Base-by-base conservation (phyloP, 139 green algal species). In the Protoeuglena noctilucae region DNA sequence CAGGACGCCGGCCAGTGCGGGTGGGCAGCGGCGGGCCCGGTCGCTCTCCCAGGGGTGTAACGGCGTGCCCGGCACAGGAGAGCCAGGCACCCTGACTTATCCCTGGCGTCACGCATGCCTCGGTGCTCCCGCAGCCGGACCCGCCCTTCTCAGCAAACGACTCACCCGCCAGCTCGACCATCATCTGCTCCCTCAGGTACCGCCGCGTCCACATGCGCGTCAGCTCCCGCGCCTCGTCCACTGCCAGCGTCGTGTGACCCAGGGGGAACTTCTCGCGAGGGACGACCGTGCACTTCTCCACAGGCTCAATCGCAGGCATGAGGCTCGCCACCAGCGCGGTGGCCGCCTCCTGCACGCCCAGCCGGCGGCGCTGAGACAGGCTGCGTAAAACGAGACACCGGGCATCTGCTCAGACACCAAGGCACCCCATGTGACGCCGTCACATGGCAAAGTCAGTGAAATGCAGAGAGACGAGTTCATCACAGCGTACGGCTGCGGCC, bases 281-380 rank as follows among this genome's bases (percentile, higher is more conserved):
- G 50, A 74, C 48, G 46, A 91, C 87, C 28, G 76, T 93, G 4
- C 77, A 70, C 45, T 73, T 69, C 23, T 76, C 63, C 16, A 94
- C 65, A 0, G 77, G 76, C 76, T 94, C 86, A 2, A 94, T 87
- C 45, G 84, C 73, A 3, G 85, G 82, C 69, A 91, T 66, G 53
- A 94, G 71, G 4, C 74, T 84, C 58, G 71, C 74, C 3, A 74
- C 57, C 29, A 94, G 59, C 4, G 60, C 63, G 39, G 85, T 89
- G 43, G 76, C 71, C 0, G 67, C 80, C 57, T 94, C 82, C 59
- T 86, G 76, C 14, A 86, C 52, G 31, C 66, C 72, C 21, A 80
- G n/a, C 14, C 73, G 65, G 31, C 39, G 62, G n/a, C 56, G 55
- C 18, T 62, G 55, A 1, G 48, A 29, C 14, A 56, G 40, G 19